Evolutionary conservation across 352 stramenopile genomes (phyloP).

Genomic region (Globisporangium barbulae): DNA sequence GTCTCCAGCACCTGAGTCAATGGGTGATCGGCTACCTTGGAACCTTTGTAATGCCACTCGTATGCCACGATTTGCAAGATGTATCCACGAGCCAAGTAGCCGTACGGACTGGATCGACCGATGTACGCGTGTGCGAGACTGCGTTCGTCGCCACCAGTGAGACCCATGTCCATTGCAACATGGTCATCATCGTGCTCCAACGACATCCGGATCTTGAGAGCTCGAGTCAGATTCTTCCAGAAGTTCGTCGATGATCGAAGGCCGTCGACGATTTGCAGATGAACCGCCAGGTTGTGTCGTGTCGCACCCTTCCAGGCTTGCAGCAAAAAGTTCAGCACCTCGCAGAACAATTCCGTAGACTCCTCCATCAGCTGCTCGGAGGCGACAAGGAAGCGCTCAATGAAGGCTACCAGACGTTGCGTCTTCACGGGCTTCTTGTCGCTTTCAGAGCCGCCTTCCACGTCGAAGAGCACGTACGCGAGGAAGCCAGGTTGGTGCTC

Average conservation of each 20-base stretch:
- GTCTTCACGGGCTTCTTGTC: constrained; percentile 17
- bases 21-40: constrained; percentile 29
- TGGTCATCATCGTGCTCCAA: constrained; percentile 38
- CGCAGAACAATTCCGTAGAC: constrained; percentile 54
- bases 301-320: constrained; percentile 57
- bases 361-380: constrained; percentile 60
- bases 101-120: constrained; percentile 56
- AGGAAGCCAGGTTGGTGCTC: constrained; percentile 64
- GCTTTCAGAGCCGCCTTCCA: constrained; percentile 12
- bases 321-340: constrained; percentile 48
- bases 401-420: constrained; percentile 31
- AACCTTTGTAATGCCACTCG: constrained; percentile 56
- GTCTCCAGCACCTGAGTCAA: constrained; percentile 48
- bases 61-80: constrained; percentile 62
- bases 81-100: constrained; percentile 49
- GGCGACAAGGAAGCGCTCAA: constrained; percentile 51
- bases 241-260: constrained; percentile 38
- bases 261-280: constrained; percentile 43
- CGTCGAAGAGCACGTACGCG: constrained; percentile 46
- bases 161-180: constrained; percentile 35
- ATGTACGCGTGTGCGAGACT: constrained; percentile 25
- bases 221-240: constrained; percentile 57
- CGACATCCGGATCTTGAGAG: constrained; percentile 56
- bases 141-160: constrained; percentile 27
- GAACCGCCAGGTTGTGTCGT: constrained; percentile 29